Evolutionary conservation across 1,284 basidiomycete species (phyloP).

Genomic region (Leccinum fuscescens): DNA sequence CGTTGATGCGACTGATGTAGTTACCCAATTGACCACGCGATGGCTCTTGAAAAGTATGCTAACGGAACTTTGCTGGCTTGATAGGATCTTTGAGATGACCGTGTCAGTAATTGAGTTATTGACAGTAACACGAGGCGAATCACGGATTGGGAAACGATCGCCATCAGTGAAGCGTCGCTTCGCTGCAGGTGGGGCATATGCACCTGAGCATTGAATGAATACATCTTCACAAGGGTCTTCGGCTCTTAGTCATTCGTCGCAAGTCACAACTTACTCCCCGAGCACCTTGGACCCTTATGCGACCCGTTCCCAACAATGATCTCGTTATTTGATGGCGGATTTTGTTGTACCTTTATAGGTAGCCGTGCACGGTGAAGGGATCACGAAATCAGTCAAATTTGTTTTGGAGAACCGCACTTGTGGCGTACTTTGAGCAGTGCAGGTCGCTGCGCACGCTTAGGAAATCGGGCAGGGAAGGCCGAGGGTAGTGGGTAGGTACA

Average conservation of each 20-base stretch:
- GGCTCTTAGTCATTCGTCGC: constrained; percentile 12
- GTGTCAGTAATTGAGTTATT: constrained; percentile 14
- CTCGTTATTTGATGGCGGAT: constrained; percentile 4
- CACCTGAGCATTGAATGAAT: not conserved
- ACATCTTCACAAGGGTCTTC: constrained; percentile 19
- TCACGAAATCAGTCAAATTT: constrained; percentile 11
- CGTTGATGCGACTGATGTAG: constrained; percentile 7
- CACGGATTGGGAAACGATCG: constrained; percentile 17
- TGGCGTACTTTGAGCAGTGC: constrained; percentile 16
- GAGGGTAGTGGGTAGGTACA: constrained; percentile 1
- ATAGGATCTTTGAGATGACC: constrained; percentile 17
- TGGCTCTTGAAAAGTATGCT: not conserved
- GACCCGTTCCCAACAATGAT: constrained; percentile 1
- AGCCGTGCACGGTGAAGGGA: constrained; percentile 19
- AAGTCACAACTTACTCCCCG: constrained; percentile 8
- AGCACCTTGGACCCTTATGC: constrained; percentile 8
- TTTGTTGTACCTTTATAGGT: constrained; percentile 12
- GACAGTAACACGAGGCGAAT: constrained; percentile 24
- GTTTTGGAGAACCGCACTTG: constrained; percentile 8
- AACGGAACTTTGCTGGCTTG: constrained; percentile 9
- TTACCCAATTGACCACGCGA: constrained; percentile 7
- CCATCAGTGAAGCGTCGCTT: constrained; percentile 23
- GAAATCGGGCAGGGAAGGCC: constrained; percentile 4
- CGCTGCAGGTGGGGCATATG: constrained; percentile 14
- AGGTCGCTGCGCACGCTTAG: constrained; percentile 4